phyloP scores from a whole-genome alignment of 73 alveolate species.

The Tetrahymena borealis region DNA sequence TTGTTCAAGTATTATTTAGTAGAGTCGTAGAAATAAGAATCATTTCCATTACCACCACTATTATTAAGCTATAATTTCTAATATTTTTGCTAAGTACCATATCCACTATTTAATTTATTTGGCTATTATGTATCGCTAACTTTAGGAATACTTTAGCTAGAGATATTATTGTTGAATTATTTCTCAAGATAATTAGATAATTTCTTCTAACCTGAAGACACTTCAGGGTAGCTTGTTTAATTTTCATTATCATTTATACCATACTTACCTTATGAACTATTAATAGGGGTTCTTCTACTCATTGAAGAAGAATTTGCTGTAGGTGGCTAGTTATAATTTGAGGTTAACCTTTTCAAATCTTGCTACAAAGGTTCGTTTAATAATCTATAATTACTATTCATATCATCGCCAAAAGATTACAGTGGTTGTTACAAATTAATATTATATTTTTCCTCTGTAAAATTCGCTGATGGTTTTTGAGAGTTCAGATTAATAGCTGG shows the following conservation, averaged over 20 bases:
- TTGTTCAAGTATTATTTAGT: neutral
- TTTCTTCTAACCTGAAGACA: neutral
- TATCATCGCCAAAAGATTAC: neutral
- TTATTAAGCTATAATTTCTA: neutral
- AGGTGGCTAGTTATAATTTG: neutral
- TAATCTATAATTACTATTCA: neutral
- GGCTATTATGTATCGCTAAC: neutral
- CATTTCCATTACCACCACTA: neutral
- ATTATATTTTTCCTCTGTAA: neutral
- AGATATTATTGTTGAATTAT: neutral
- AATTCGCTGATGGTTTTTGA: neutral
- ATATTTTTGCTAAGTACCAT: neutral
- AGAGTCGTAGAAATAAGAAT: neutral
- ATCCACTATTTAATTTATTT: neutral
- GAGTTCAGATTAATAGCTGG: too few species aligned
- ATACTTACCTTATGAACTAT: neutral
- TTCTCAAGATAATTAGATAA: neutral
- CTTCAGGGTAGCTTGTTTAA: too few species aligned
- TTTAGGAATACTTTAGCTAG: neutral
- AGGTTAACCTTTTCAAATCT: neutral
- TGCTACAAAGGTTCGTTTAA: neutral
- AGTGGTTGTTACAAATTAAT: neutral
- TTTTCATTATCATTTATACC: neutral
- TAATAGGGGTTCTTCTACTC: neutral
- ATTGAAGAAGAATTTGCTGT: neutral